Percentiles rank a stretch among this genome's conserved stretches.
phyloP scores from a whole-genome alignment of 495 filamentous ascomycete species.

The Tuber calosporum region DNA sequence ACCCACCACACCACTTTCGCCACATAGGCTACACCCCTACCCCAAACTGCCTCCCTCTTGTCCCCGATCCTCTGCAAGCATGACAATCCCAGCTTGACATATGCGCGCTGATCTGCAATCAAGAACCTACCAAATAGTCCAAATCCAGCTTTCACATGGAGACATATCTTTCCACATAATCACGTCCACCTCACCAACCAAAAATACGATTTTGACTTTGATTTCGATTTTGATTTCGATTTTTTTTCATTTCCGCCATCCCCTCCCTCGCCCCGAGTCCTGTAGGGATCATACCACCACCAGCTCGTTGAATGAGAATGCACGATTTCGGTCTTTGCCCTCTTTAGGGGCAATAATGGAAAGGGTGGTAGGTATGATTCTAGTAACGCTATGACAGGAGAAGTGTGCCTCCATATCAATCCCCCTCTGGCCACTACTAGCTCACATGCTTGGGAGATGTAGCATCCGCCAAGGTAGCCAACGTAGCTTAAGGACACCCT shows the following conservation, averaged over 20 bases:
- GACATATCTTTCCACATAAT: not conserved
- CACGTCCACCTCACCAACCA: not conserved
- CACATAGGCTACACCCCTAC: too few species aligned
- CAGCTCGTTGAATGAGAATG: not conserved
- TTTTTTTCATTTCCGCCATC: not conserved
- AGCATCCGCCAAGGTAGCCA: not conserved
- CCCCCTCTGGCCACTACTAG: not conserved
- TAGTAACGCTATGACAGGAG: not conserved
- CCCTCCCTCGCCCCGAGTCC: not conserved
- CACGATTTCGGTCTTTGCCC: not conserved
- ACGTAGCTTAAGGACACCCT: not conserved
- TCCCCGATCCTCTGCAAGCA: not conserved
- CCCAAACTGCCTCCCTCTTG: not conserved
- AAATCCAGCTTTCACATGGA: not conserved
- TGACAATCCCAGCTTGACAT: not conserved
- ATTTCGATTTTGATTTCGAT: not conserved
- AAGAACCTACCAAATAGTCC: not conserved
- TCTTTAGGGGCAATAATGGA: not conserved
- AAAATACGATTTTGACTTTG: not conserved
- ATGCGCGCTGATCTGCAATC: not conserved
- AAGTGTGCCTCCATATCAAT: not conserved
- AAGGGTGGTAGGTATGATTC: not conserved
- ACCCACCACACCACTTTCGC: not conserved
- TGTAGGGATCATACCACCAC: not conserved
- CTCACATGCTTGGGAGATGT: not conserved